Base-by-base conservation (phyloP, 148 eudicot species). In the Mesembryanthemum crystallinum region DNA sequence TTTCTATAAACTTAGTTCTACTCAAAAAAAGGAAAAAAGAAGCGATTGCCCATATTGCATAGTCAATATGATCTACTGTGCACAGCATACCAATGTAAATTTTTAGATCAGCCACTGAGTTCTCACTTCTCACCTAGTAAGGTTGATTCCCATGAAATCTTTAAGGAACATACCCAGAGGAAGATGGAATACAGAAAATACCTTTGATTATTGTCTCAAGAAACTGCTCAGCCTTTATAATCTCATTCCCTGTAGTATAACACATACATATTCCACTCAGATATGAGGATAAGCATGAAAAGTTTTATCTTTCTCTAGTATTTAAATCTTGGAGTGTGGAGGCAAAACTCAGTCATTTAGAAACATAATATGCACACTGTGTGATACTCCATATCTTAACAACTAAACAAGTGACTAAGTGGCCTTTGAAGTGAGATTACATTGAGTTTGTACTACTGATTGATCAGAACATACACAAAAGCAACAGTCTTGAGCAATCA, bases 121-220 rank as follows among this genome's bases (percentile, higher is more conserved):
- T 21, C 24, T 54, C 59, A 54, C n/a, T n/a, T n/a, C n/a, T n/a
- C n/a, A n/a, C 61, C 25, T 4, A 57, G n/a, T 57, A 21, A 57
- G 61, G 27, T 2, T 7, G 27, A n/a, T 57, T 21, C 3, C 67
- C 42, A 30, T 64, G 23, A 51, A 67, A 42, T 15, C 70, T 39
- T 67, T 21, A 30, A 64, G 10, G 5, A 10, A 63, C 67, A 17
- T 39, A 11, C 67, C 67, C 37, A 29, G 13, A 67, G 71, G 49
- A 17, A 28, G 17, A 58, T 28, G 62, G 30, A 58, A 55, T 21
- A 49, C 33, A 32, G 55, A 69, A 51, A 51, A 24, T 88, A 95
- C 99, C 99, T 96, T 81, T 83, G 30, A 96, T 92, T 76, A 96
- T 49, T 33, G 89, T 82, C 88, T 96, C 99, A 71, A 92, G 99